Evolutionary conservation across 805 yeast genomes (phyloP).

Genomic region (Hanseniaspora valbyensis): DNA sequence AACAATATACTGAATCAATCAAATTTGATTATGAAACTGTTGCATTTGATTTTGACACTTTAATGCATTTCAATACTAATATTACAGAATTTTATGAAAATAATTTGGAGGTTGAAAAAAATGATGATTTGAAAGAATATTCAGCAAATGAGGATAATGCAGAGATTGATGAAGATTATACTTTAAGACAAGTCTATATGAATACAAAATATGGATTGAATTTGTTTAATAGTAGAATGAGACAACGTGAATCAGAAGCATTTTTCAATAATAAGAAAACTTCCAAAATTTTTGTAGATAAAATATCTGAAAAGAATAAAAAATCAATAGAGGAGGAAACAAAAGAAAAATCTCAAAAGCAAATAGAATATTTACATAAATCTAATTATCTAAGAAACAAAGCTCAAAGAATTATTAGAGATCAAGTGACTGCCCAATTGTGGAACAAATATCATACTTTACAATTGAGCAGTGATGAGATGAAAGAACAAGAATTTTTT

Average conservation of each 20-base stretch:
- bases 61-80: conserved; percentile 18
- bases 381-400: conserved; percentile 23
- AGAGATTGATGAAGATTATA: conserved; percentile 16
- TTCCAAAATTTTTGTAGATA: conserved; percentile 62
- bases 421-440: conserved; percentile 24
- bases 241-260: conserved; percentile 52
- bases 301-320: conserved; percentile 44
- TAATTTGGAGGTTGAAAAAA: neutral
- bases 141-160: conserved; percentile 5
- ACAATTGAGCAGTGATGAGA: neutral
- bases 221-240: conserved; percentile 36
- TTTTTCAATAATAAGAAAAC: conserved; percentile 59
- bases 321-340: conserved; percentile 36
- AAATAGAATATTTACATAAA: conserved; percentile 24
- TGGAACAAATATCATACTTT: conserved; percentile 21
- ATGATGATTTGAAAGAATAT: neutral
- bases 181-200: conserved; percentile 20
- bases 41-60: conserved; percentile 24
- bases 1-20: conserved; percentile 24
- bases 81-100: conserved; percentile 11
- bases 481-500: neutral
- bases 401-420: conserved; percentile 23
- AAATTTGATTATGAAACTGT: conserved; percentile 21
- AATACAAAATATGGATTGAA: conserved; percentile 25
- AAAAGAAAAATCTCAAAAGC: conserved; percentile 30